Evolutionary conservation across 768 basidiomycete species (phyloP), one percentile per base, ranked within the genome.

Genomic region (Hortiboletus flavorubellus): DNA sequence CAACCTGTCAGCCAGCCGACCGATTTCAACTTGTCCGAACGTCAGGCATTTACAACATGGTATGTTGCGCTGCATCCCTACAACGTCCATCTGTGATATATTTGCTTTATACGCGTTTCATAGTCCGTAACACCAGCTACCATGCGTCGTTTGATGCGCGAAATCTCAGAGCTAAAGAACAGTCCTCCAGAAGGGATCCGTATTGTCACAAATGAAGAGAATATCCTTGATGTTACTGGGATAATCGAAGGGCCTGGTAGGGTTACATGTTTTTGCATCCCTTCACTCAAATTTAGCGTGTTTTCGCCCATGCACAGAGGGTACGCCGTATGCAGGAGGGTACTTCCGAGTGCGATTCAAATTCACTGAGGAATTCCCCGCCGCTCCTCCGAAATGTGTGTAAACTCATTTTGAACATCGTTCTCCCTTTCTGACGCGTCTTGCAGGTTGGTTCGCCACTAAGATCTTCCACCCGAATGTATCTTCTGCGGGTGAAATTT

Each of bases 401-500:
- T 49, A 31, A 23, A 18, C n/a, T 45, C 21, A 42, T 49, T 45
- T 46, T 53, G 12, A 1, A 34, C 2, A 34, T 8, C 54, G 10
- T 8, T 12, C 16, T 49, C 15, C 4, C 4, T 26, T 51, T 33
- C 21, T 59, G 56, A 68, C 45, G 31, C 34, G 51, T 49, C 11
- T 33, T 40, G 11, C 61, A 96, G 94, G 95, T 66, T 87, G 91
- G 77, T 89, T 97, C 61, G 76, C 80, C 14, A 97, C 95, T 47
- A 97, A 96, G 76, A 95, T 98, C 53, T 98, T 98, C 72, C 95
- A 98, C 65, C 95, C 96, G 0, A 98, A 98, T 64, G 93, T 98
- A 39, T 95, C 93, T 0, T 79, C 81, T 34, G 71, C 82, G 0
- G 94, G 94, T 15, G 94, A 97, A 72, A 98, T 98, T 62, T 98